Percentiles rank a stretch among this genome's conserved stretches.
These are phyloP conservation scores for Aphanomyces euteiches DNA, from an alignment of 352 stramenopile genomes.

Conservation along the genomic window DNA sequence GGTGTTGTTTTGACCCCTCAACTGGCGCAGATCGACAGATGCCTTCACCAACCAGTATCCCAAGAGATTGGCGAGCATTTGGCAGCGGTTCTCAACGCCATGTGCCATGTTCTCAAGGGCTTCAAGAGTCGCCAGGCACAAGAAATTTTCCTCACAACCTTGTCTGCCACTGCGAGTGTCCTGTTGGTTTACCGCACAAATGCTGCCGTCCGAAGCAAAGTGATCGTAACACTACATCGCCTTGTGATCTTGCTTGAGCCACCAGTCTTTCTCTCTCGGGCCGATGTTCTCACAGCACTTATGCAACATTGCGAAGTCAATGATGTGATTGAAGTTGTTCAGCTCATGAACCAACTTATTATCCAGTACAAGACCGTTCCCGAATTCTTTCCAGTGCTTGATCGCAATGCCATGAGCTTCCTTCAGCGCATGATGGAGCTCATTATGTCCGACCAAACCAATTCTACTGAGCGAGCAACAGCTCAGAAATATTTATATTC, in stretches of 20 bases:
- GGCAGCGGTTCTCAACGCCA: conserved; percentile 63
- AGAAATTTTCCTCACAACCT: conserved; percentile 68
- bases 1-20: conserved; percentile 68
- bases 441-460: conserved; percentile 43
- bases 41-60: conserved; percentile 26
- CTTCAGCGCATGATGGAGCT: conserved; percentile 65
- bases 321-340: conserved; percentile 78
- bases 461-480: conserved; percentile 60
- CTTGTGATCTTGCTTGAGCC: conserved; percentile 66
- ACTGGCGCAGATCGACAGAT: conserved; percentile 53
- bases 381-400: conserved; percentile 58
- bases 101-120: conserved; percentile 77
- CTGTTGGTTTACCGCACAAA: conserved; percentile 44
- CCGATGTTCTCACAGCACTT: conserved; percentile 59
- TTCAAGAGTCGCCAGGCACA: conserved; percentile 76
- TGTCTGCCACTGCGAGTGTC: conserved; percentile 57
- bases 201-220: conserved; percentile 63
- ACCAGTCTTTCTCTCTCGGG: conserved; percentile 21
- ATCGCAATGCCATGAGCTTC: conserved; percentile 61
- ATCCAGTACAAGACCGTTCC: conserved; percentile 71
- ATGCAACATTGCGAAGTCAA: conserved; percentile 58
- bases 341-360: conserved; percentile 81
- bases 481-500: conserved; percentile 80
- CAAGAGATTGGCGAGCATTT: conserved; percentile 44
- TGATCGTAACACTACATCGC: conserved; percentile 75